phyloP scores from a whole-genome alignment of 2,329 filamentous ascomycete genomes.

The Orbilia brochopaga region DNA sequence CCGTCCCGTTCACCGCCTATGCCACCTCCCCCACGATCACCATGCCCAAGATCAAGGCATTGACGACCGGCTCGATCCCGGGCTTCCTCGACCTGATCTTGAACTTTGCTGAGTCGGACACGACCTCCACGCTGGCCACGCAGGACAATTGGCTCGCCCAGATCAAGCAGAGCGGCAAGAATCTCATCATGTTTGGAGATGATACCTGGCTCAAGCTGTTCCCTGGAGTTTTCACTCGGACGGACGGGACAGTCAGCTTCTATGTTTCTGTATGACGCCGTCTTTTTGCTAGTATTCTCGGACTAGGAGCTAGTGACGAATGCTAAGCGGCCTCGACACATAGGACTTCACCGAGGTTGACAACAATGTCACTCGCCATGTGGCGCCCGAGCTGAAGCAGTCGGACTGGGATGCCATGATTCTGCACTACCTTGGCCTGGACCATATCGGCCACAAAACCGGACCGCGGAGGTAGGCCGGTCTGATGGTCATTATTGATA shows the following conservation, averaged over 20 bases:
- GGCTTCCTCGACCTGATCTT: constrained; percentile 96
- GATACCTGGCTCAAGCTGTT: constrained; percentile 99
- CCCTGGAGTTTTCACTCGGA: constrained; percentile 80
- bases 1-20: constrained; percentile 92
- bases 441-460: constrained; percentile 97
- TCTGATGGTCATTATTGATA: not conserved
- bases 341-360: constrained; percentile 98
- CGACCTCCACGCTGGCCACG: constrained; percentile 79
- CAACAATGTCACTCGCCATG: constrained; percentile 92
- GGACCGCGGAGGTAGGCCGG: constrained; percentile 74
- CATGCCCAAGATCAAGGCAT: constrained; percentile 96
- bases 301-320: constrained; percentile 19
- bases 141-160: constrained; percentile 98
- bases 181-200: constrained; percentile 92
- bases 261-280: constrained; percentile 82
- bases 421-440: constrained; percentile 91
- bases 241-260: constrained; percentile 95
- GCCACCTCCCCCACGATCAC: constrained; percentile 97
- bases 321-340: constrained; percentile 55
- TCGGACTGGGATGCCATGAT: constrained; percentile 92
- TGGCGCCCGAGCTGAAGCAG: constrained; percentile 74
- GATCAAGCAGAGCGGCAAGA: constrained; percentile 77
- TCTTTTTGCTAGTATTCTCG: constrained; percentile 25
- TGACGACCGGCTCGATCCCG: constrained; percentile 96
- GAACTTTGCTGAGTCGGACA: constrained; percentile 94